A percentile compares a stretch with the other conserved stretches of the same genome.
Evolutionary conservation across 148 eudicot species (phyloP).

Genomic region (Fagopyrum esculentum): DNA sequence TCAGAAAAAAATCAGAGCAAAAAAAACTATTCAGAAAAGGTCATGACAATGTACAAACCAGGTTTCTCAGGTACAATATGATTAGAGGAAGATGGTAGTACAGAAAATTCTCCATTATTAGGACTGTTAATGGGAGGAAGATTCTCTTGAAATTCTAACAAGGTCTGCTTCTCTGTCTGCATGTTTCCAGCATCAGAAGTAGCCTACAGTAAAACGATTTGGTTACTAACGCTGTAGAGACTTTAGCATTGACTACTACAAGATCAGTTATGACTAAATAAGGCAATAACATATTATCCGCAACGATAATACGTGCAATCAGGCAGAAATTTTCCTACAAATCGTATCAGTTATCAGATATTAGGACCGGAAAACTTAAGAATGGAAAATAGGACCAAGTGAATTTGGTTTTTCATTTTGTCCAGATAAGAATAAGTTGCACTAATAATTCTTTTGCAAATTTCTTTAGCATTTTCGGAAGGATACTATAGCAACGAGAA

Average conservation of each 20-base stretch:
- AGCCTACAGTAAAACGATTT: slow-evolving; percentile 18
- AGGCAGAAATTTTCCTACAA: background rate
- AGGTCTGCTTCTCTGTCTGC: slow-evolving; percentile 23
- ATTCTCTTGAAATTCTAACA: slow-evolving; percentile 21
- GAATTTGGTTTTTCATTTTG: background rate
- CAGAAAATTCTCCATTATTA: slow-evolving; percentile 16
- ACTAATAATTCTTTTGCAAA: background rate
- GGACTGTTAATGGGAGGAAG: slow-evolving; percentile 16
- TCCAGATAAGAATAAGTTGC: background rate
- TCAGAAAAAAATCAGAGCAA: slow-evolving; percentile 2
- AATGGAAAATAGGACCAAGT: background rate
- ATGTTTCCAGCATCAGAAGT: slow-evolving; percentile 23
- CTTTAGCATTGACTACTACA: background rate
- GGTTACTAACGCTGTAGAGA: background rate
- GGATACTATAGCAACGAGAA: background rate
- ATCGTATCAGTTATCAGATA: background rate
- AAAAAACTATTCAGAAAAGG: background rate
- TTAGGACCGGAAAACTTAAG: background rate
- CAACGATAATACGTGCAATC: background rate
- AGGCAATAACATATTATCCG: background rate
- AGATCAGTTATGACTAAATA: background rate
- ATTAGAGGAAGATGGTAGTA: slow-evolving; percentile 23
- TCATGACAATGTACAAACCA: slow-evolving; percentile 24
- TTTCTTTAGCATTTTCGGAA: background rate
- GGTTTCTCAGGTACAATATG: slow-evolving; percentile 18